Base-by-base conservation (phyloP, 2,329 filamentous ascomycete genomes). In the Chaetomium sp. region DNA sequence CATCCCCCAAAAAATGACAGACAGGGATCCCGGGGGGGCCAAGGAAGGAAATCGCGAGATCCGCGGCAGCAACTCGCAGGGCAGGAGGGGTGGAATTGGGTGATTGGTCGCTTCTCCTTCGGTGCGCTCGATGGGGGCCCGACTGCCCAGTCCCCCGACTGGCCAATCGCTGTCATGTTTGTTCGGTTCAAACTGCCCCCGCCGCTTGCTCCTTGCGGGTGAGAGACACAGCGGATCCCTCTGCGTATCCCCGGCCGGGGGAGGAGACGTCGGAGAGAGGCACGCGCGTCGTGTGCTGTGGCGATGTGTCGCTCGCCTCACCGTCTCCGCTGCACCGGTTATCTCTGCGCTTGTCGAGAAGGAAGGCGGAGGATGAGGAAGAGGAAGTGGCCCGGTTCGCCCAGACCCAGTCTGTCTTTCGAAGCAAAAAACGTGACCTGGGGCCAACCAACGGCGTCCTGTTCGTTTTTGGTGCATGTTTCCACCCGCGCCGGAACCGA, bases 121-220 rank as follows among this genome's bases (percentile, higher is more conserved):
- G 16, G 38, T 42, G 38, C 16, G 16, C 38, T 42, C 16, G 38
- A 42, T 42, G 38, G 16, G 38, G 38, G 16, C 9, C 9, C 10
- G 33, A 35, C 33, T 35, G 33, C 33, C 33, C 33, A 13, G 33
- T 35, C 10, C 9, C 9, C 33, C 33, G 33, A 35, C 33, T 35
- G 10, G 33, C 38, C 38, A 42, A 42, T 42, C 5, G 38, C 38
- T 7, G 38, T 19, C 29, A 23, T 38, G 53, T 38, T 56, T 56
- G 53, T 38, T 56, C 53, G 53, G 53, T 12, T 56, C 53, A 21
- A 56, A 21, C 38, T 56, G 53, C 53, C 25, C 31, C 38, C 38
- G 38, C 38, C 19, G 38, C 9, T 23, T n/a, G 42, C 42, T n/a
- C 10, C 29, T 16, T 8, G 23, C 4, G 23, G 23, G 49, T 8